phyloP scores from a whole-genome alignment of 23 red algal genomes.

The Gracilaria gracilis region DNA sequence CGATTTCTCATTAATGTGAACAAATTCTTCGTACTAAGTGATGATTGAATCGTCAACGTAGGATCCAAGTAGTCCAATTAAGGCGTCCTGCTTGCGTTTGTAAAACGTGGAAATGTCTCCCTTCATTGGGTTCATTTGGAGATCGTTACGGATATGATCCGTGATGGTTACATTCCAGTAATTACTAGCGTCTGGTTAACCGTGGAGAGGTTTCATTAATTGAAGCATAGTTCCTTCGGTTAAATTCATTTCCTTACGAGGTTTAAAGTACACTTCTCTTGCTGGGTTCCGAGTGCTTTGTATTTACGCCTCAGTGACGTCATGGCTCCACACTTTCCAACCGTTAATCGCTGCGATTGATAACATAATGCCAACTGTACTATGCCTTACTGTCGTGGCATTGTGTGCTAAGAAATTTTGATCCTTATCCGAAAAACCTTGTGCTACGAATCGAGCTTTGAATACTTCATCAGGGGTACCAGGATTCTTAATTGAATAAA shows the following conservation, averaged over 20 bases:
- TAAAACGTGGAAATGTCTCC: background rate
- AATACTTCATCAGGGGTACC: background rate
- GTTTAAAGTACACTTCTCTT: background rate
- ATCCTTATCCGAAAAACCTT: constrained; percentile 9
- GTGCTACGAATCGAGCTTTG: constrained; percentile 6
- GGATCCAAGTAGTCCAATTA: too few species aligned
- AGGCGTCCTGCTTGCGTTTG: too few species aligned
- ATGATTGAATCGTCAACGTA: too few species aligned
- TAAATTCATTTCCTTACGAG: constrained; percentile 1
- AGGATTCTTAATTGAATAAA: background rate
- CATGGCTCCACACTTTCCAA: background rate
- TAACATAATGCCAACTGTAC: background rate
- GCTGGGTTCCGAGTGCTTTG: background rate
- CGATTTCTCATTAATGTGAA: too few species aligned
- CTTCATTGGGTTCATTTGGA: background rate
- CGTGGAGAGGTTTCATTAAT: background rate
- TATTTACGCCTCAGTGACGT: constrained; percentile 6
- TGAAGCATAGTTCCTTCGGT: background rate
- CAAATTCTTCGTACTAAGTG: too few species aligned
- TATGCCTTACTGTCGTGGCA: background rate
- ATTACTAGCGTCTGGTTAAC: background rate
- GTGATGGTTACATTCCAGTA: background rate
- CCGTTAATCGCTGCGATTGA: background rate
- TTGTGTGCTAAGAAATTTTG: constrained; percentile 2
- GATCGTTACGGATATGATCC: background rate